These are phyloP conservation scores for Trapa incisa DNA, from an alignment of 345 rosid genomes.

Conservation along the genomic window DNA sequence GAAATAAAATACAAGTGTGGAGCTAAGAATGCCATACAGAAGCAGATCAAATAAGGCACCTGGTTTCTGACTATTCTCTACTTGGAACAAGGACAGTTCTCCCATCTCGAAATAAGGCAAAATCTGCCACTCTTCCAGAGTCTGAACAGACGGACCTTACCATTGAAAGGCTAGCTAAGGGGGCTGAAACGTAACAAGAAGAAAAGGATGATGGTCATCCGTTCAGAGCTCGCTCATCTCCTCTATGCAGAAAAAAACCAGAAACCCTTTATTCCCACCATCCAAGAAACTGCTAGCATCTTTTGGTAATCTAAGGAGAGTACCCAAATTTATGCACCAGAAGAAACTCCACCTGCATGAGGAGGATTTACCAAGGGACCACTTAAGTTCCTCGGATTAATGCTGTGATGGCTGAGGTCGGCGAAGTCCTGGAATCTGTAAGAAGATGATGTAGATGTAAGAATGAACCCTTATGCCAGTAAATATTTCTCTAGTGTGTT, in stretches of 20 bases:
- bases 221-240: too few species aligned
- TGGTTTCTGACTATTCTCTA: too few species aligned
- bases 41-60: too few species aligned
- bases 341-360: not conserved
- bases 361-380: not conserved
- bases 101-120: not conserved
- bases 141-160: not conserved
- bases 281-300: not conserved
- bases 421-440: conserved; percentile 48
- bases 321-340: not conserved
- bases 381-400: not conserved
- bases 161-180: not conserved
- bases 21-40: too few species aligned
- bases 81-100: too few species aligned
- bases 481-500: not conserved
- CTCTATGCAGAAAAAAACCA: not conserved
- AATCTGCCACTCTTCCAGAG: not conserved
- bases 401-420: conserved; percentile 9
- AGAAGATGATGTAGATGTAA: not conserved
- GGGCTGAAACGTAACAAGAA: not conserved
- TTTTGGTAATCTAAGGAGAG: not conserved
- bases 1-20: too few species aligned
- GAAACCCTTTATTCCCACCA: not conserved
- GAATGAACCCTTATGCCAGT: not conserved
- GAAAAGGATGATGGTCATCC: not conserved